Percentiles rank a stretch among this genome's conserved stretches.
phyloP scores from a whole-genome alignment of 805 yeast species.

The Lipomyces mesembrius region DNA sequence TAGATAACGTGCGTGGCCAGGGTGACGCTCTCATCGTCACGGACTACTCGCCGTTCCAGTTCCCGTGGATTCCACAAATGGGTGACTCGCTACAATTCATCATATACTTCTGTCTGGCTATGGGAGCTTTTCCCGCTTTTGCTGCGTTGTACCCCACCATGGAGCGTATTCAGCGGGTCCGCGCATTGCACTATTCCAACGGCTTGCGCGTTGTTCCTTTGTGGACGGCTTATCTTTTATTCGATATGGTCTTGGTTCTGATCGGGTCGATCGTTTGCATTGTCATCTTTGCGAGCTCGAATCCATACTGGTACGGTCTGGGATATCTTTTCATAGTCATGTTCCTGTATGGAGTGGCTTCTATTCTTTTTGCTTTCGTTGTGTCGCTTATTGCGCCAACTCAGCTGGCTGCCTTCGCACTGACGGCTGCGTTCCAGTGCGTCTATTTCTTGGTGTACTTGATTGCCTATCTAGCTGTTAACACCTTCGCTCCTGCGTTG shows the following conservation, averaged over 20 bases:
- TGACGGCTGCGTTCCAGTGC: slow-evolving; percentile 46
- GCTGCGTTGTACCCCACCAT: slow-evolving; percentile 46
- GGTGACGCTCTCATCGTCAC: slow-evolving; percentile 41
- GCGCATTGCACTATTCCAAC: slow-evolving; percentile 49
- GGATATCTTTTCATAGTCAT: slow-evolving; percentile 46
- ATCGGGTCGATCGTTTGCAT: slow-evolving; percentile 41
- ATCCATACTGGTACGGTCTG: slow-evolving; percentile 40
- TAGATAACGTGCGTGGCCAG: slow-evolving; percentile 43
- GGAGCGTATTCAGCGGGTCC: slow-evolving; percentile 45
- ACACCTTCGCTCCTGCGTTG: slow-evolving; percentile 44
- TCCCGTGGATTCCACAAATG: slow-evolving; percentile 43
- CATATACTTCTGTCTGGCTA: slow-evolving; percentile 45
- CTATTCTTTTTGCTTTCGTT: slow-evolving; percentile 42
- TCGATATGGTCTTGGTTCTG: slow-evolving; percentile 40
- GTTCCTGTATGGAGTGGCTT: slow-evolving; percentile 44
- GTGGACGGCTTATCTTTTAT: slow-evolving; percentile 45
- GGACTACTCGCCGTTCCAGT: slow-evolving; percentile 45
- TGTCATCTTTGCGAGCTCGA: slow-evolving; percentile 41
- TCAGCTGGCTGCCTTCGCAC: slow-evolving; percentile 49
- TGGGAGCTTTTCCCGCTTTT: slow-evolving; percentile 48
- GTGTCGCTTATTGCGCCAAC: slow-evolving; percentile 45
- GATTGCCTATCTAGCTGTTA: slow-evolving; percentile 43
- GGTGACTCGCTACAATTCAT: slow-evolving; percentile 47
- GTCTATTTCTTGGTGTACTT: slow-evolving; percentile 44
- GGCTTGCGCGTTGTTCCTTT: slow-evolving; percentile 45